phyloP scores from a whole-genome alignment of 768 basidiomycete genomes.

The Mycena alexandri region DNA sequence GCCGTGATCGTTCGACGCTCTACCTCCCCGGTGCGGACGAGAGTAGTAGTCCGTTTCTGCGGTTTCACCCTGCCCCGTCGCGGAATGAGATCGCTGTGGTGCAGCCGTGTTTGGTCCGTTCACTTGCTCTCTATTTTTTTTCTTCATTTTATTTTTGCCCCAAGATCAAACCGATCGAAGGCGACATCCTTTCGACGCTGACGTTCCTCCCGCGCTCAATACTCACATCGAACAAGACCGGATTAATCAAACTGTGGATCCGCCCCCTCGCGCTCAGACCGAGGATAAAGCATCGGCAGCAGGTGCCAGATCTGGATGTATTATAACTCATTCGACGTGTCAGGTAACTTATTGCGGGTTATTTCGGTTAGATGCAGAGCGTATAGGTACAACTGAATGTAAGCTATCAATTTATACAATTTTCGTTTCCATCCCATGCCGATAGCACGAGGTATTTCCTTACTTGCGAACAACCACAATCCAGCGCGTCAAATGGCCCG shows the following conservation, averaged over 20 bases:
- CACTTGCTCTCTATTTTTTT: constrained; percentile 2
- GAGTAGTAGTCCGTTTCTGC: constrained; percentile 54
- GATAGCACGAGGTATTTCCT: not conserved
- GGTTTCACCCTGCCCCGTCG: constrained; percentile 91
- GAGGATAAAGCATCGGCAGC: constrained; percentile 40
- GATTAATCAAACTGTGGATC: constrained; percentile 88
- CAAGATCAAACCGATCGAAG: constrained; percentile 85
- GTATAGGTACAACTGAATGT: not conserved
- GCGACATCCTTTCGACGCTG: constrained; percentile 82
- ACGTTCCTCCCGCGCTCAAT: constrained; percentile 83
- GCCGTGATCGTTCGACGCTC: constrained; percentile 71
- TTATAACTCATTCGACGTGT: constrained; percentile 25
- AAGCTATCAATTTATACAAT: constrained; percentile 2
- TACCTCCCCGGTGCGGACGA: constrained; percentile 66
- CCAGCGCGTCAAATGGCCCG: constrained; percentile 63
- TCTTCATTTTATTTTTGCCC: not conserved
- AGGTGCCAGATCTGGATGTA: constrained; percentile 28
- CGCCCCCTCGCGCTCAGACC: constrained; percentile 70
- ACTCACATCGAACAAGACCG: constrained; percentile 82
- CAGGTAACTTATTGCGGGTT: not conserved
- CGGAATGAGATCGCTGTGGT: constrained; percentile 91
- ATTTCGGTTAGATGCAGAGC: not conserved
- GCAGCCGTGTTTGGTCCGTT: constrained; percentile 87
- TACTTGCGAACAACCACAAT: constrained; percentile 49
- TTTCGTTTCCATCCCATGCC: not conserved